A percentile compares a stretch with the other conserved stretches of the same genome.
phyloP scores from a whole-genome alignment of 2,329 filamentous ascomycete species.

The Epichloe brachyelytri region DNA sequence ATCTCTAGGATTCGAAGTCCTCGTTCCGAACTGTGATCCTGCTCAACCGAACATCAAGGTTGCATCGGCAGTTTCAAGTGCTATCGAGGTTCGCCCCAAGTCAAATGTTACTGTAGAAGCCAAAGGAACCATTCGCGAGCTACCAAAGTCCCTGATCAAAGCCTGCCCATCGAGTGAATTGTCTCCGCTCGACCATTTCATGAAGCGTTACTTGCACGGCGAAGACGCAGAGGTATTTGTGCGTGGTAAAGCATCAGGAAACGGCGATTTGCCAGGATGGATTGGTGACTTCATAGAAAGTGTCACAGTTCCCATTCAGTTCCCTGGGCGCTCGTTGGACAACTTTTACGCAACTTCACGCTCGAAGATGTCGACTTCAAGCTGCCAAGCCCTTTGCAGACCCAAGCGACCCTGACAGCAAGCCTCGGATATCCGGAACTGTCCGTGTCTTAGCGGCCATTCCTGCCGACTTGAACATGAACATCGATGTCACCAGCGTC shows the following conservation, averaged over 20 bases:
- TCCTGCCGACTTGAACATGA: constrained; percentile 78
- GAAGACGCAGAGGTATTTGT: constrained; percentile 70
- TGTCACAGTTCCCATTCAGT: constrained; percentile 71
- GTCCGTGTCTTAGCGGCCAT: constrained; percentile 67
- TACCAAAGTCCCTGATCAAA: constrained; percentile 61
- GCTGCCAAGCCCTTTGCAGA: constrained; percentile 68
- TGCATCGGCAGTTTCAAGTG: constrained; percentile 58
- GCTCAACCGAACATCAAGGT: constrained; percentile 64
- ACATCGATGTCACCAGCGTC: constrained; percentile 64
- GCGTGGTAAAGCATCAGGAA: constrained; percentile 58
- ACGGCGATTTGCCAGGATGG: constrained; percentile 64
- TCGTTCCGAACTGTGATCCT: constrained; percentile 68
- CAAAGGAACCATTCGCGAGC: constrained; percentile 55
- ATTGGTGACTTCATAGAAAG: constrained; percentile 67
- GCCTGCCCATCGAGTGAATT: constrained; percentile 63
- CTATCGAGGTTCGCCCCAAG: constrained; percentile 54
- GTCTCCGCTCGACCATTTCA: constrained; percentile 73
- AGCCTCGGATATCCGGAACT: constrained; percentile 70
- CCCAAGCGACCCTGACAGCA: constrained; percentile 56
- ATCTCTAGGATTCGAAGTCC: constrained; percentile 67
- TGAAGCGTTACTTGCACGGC: constrained; percentile 72
- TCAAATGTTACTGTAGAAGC: constrained; percentile 56
- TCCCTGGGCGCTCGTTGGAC: constrained; percentile 71
- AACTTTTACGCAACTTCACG: constrained; percentile 80
- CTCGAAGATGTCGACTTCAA: constrained; percentile 76